Percentiles rank a stretch among this genome's conserved stretches.
These are phyloP conservation scores for Penicillium sclerotigenum DNA, from an alignment of 2,329 filamentous ascomycete genomes.

Conservation along the genomic window DNA sequence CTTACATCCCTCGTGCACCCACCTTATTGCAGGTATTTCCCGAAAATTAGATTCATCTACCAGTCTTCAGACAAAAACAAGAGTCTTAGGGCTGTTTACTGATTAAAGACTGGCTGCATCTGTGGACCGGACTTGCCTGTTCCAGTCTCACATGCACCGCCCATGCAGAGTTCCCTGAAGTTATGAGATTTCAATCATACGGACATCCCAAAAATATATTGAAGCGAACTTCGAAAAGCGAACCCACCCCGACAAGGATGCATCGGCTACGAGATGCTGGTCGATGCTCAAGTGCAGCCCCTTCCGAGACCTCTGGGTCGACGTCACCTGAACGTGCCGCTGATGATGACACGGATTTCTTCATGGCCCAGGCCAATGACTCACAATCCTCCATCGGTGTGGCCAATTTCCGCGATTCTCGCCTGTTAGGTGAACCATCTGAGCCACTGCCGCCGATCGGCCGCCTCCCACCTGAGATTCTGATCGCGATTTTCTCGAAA, in stretches of 20 bases:
- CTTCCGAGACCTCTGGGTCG: slow-evolving; percentile 45
- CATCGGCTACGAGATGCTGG: slow-evolving; percentile 36
- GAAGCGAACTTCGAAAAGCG: slow-evolving; percentile 6
- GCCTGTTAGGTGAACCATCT: slow-evolving; percentile 52
- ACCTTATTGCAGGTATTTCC: neutral
- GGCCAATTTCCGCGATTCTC: slow-evolving; percentile 72
- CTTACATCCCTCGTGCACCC: slow-evolving; percentile 6
- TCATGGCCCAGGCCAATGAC: slow-evolving; percentile 77
- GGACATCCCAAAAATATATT: slow-evolving; percentile 11
- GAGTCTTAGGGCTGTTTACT: neutral
- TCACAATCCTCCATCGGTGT: slow-evolving; percentile 87
- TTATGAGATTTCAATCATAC: slow-evolving; percentile 22
- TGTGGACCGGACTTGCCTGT: slow-evolving; percentile 8
- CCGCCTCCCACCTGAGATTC: slow-evolving; percentile 85
- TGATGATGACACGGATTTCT: slow-evolving; percentile 92
- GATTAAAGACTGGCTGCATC: slow-evolving; percentile 1
- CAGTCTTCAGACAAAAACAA: neutral
- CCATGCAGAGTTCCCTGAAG: slow-evolving; percentile 16
- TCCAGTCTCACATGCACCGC: slow-evolving; percentile 11
- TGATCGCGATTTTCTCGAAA: slow-evolving; percentile 88
- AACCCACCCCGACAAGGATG: slow-evolving; percentile 27
- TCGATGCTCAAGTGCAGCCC: slow-evolving; percentile 40
- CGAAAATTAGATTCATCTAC: neutral
- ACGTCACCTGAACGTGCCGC: slow-evolving; percentile 56
- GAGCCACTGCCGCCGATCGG: slow-evolving; percentile 61